Percentiles rank a stretch among this genome's conserved stretches.
Conservation (phyloP, 2,329 filamentous ascomycete species). For the Fusarium subtropicale region DNA sequence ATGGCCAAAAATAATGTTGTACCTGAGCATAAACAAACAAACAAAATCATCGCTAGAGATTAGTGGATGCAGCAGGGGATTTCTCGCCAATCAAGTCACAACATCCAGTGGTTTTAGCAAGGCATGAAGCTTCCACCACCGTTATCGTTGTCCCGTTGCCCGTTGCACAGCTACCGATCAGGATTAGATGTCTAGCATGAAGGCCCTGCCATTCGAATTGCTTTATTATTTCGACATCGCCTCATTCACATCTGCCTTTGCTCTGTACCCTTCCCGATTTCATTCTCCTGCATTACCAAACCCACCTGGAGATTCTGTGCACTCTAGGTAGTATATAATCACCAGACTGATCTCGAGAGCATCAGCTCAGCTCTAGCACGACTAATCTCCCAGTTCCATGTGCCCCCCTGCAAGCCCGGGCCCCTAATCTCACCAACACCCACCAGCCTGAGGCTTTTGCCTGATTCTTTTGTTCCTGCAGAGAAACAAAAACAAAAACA, state of each 20-base stretch:
- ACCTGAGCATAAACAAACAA: conserved; percentile 52
- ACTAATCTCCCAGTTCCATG: conserved; percentile 43
- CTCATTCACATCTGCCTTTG: conserved; percentile 22
- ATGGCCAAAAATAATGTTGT: conserved; percentile 43
- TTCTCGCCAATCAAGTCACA: conserved; percentile 39
- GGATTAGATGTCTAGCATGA: conserved; percentile 24
- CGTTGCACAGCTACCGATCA: conserved; percentile 46
- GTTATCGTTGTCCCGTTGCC: conserved; percentile 45
- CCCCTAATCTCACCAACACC: conserved; percentile 46
- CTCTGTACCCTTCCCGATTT: conserved; percentile 11
- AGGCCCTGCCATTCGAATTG: conserved; percentile 31
- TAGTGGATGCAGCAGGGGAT: conserved; percentile 27
- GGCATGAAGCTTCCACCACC: conserved; percentile 37
- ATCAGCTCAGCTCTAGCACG: conserved; percentile 40
- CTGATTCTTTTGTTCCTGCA: conserved; percentile 27
- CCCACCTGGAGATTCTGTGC: conserved; percentile 6
- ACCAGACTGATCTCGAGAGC: conserved; percentile 21
- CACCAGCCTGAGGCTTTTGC: conserved; percentile 32
- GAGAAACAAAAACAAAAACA: conserved; percentile 37
- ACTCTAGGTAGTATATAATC: conserved; percentile 5
- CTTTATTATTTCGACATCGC: conserved; percentile 43
- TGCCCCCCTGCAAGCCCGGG: conserved; percentile 40
- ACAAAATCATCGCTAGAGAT: conserved; percentile 47
- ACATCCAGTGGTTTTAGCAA: conserved; percentile 21
- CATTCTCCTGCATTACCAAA: conserved; percentile 4